phyloP scores from a whole-genome alignment of 495 filamentous ascomycete genomes.

The Podospora pseudopauciseta region DNA sequence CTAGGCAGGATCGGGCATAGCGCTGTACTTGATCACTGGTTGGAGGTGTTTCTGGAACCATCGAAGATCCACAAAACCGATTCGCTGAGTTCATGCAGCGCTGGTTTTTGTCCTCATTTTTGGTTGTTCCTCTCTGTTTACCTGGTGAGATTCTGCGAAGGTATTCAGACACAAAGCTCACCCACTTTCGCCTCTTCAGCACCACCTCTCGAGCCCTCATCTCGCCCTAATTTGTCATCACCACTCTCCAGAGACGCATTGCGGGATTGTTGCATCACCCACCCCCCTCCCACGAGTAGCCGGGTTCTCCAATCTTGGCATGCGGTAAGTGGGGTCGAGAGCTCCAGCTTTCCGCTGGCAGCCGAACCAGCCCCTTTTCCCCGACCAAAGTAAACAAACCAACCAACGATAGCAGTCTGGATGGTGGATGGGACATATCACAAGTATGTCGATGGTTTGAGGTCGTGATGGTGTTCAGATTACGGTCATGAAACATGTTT shows the following conservation, averaged over 20 bases:
- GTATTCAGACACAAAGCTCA: not conserved
- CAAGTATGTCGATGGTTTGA: not conserved
- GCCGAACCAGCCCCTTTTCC: not conserved
- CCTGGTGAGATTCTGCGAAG: not conserved
- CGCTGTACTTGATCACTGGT: slow-evolving; percentile 3
- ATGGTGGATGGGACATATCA: not conserved
- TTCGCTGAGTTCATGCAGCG: not conserved
- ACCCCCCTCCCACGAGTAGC: not conserved
- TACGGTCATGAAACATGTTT: not conserved
- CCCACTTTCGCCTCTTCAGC: not conserved
- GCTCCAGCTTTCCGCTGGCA: not conserved
- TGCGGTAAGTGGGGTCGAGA: slow-evolving; percentile 4
- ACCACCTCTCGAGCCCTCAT: not conserved
- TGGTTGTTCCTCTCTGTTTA: not conserved
- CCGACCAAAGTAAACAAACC: not conserved
- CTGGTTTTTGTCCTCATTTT: not conserved
- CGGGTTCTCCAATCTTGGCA: slow-evolving; percentile 14
- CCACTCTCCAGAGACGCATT: not conserved
- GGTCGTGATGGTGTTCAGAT: not conserved
- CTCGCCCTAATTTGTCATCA: not conserved
- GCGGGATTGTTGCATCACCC: slow-evolving; percentile 12
- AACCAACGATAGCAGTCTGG: not conserved
- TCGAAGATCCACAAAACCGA: slow-evolving; percentile 26
- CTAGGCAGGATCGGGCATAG: slow-evolving; percentile 26
- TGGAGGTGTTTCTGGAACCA: slow-evolving; percentile 35